phyloP scores from a whole-genome alignment of 2,329 filamentous ascomycete genomes.

The Leptographium procerum region DNA sequence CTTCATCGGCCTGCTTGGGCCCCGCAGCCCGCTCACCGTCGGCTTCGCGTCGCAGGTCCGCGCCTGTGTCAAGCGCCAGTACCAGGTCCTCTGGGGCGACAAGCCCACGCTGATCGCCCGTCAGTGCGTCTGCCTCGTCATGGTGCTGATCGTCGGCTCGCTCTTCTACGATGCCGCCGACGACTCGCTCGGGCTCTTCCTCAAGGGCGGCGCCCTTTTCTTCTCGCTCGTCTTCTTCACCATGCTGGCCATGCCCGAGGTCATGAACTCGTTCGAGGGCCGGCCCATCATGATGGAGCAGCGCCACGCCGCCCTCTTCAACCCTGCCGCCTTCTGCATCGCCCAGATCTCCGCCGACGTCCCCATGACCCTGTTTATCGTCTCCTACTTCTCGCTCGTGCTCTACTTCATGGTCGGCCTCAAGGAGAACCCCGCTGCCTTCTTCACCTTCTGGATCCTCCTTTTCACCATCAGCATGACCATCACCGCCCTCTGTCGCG shows the following conservation, averaged over 20 bases:
- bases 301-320: constrained; percentile 36
- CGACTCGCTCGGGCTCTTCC: constrained; percentile 53
- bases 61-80: constrained; percentile 58
- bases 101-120: constrained; percentile 66
- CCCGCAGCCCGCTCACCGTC: constrained; percentile 36
- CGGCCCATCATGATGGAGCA: constrained; percentile 48
- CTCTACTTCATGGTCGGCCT: constrained; percentile 72
- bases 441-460: constrained; percentile 53
- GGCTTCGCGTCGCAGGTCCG: constrained; percentile 58
- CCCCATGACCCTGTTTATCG: constrained; percentile 49
- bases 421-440: constrained; percentile 50
- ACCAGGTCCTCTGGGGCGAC: constrained; percentile 70
- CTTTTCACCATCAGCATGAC: constrained; percentile 40
- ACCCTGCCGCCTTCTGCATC: constrained; percentile 44
- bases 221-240: constrained; percentile 41
- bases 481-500: constrained; percentile 51
- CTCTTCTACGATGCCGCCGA: constrained; percentile 61
- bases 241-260: constrained; percentile 64
- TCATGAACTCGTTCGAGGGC: constrained; percentile 49
- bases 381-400: constrained; percentile 56
- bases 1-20: constrained; percentile 51
- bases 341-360: constrained; percentile 49
- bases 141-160: constrained; percentile 63
- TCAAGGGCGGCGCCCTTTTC: constrained; percentile 35
- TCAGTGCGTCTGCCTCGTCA: constrained; percentile 64